phyloP scores from a whole-genome alignment of 352 stramenopile species.

The Blastocystis sp. region DNA sequence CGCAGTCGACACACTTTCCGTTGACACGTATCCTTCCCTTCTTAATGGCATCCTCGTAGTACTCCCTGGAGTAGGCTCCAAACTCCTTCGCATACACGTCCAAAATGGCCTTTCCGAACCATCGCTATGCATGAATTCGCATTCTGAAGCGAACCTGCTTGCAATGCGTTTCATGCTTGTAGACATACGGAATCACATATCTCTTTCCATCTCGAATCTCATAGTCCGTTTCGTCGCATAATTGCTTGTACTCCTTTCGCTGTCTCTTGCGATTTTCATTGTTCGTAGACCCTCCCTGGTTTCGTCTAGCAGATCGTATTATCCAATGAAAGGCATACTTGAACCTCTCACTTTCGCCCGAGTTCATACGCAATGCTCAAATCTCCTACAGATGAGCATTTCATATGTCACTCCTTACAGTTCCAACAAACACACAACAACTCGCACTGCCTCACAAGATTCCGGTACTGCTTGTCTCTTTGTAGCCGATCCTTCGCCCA shows the following conservation, averaged over 20 bases:
- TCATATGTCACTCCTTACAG: neutral
- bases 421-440: neutral
- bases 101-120: conserved; percentile 47
- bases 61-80: conserved; percentile 64
- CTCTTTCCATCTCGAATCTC: conserved; percentile 53
- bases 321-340: neutral
- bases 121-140: conserved; percentile 22
- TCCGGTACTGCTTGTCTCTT: neutral
- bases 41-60: conserved; percentile 62
- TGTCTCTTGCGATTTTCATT: conserved; percentile 65
- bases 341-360: neutral
- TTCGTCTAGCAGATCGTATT: conserved; percentile 33
- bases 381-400: neutral
- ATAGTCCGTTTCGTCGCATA: conserved; percentile 63
- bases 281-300: neutral
- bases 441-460: neutral
- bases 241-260: conserved; percentile 53
- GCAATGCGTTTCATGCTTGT: conserved; percentile 65
- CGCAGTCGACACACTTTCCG: neutral
- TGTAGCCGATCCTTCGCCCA: neutral
- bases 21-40: conserved; percentile 58
- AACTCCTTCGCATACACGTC: conserved; percentile 66
- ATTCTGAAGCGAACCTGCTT: conserved; percentile 17
- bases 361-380: no score
- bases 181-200: conserved; percentile 67